Base-by-base conservation (phyloP, 2,329 filamentous ascomycete species). In the Aspergillus transmontanensis region DNA sequence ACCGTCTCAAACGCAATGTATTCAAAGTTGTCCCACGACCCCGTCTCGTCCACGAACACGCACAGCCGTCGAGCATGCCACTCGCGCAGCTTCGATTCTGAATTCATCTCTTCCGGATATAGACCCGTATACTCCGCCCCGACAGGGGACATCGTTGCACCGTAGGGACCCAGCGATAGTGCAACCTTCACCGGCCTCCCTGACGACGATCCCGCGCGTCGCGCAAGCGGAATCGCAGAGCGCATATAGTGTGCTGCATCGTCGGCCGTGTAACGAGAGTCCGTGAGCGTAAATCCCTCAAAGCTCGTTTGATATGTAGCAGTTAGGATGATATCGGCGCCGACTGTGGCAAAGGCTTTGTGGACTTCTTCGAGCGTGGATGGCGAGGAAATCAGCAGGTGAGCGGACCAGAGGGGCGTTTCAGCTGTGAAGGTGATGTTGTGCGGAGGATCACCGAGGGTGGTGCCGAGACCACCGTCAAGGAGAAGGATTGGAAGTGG, bases 381-480 rank as follows among this genome's bases (percentile, higher is more conserved):
- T 3, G 80, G 82, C 66, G 83, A 80, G 41, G 83, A 79, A 59
- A 90, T 71, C n/a, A 91, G 82, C 6, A 90, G 81, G 70, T 90
- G 84, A 0, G 87, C 88, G 0, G 89, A 90, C 89, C 89, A 91
- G 45, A 91, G 82, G 0, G 89, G 89, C 12, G 76, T 79, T 43
- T 78, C 72, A 32, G 78, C 74, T 58, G 79, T 76, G 73, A 90
- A 91, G 16, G 73, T 78, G 63, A 85, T 71, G 60, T 76, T 75
- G 72, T 89, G 85, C 26, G 82, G 64, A 32, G 83, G 63, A 64
- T 87, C 84, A 70, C 89, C 84, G 3, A 91, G 85, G 0, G 87
- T 86, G 3, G 89, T 91, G 39, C 89, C 89, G 26, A 91, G 82
- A 9, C 89, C 89, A 59, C 89, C 89, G 71, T 91, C 89, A 45